Evolutionary conservation across 2,329 filamentous ascomycete species (phyloP), one percentile per base, ranked within the genome.

Genomic region (Fusarium newnesense): DNA sequence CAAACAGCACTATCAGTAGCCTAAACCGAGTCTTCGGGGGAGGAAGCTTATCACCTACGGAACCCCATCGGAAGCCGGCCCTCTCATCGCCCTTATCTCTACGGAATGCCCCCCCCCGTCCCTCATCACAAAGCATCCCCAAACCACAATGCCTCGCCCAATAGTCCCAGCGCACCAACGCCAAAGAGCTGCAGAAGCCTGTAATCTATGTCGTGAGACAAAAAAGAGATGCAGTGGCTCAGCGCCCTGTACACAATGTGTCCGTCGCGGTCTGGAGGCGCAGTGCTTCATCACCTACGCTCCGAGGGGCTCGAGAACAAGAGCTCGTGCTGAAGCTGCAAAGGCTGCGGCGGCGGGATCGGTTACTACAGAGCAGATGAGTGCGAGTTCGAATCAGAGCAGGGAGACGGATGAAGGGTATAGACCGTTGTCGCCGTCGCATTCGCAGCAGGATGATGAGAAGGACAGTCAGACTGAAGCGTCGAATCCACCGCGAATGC

Each of bases 151-250:
- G 87, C 86, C 86, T 65, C 86, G 87, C 28, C 86, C 86, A 18
- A 87, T 84, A 71, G 85, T 88, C 28, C 82, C 81, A 24, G 84
- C 85, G 4, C 83, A 84, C 53, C 84, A 87, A 67, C 84, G 87
- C 9, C 83, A 85, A 64, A 82, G 87, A 44, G 85, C 85, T 21
- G 83, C 82, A 28, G 84, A 86, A 64, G 87, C 87, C 12, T 88
- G 87, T 70, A 80, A 82, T 52, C 76, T 82, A 10, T 88, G 87
- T 71, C 83, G 85, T 36, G 80, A 81, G 19, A 84, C 85, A 13
- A 88, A 88, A 78, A 88, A 87, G 77, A 80, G 85, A 69, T 88
- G 87, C 74, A 85, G 84, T 62, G 86, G 84, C 15, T 82, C 81
- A 1, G 83, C 84, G 5, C 87, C 87, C 2, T 88, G 87, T 69